Evolutionary conservation across 495 filamentous ascomycete species (phyloP).

Genomic region (Ramalina intermedia): DNA sequence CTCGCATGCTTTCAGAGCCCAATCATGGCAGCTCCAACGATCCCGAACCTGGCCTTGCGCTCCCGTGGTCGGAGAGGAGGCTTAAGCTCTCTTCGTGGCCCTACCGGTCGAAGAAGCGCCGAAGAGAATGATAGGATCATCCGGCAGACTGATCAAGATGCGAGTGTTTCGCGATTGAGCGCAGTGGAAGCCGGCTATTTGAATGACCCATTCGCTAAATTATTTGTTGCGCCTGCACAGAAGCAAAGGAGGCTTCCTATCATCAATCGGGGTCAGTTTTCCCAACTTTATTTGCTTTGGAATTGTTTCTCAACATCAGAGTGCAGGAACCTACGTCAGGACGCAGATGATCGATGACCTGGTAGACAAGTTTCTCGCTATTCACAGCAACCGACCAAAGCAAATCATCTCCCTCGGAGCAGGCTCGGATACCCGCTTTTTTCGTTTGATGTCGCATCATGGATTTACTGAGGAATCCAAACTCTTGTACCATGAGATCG

Average conservation of each 20-base stretch:
- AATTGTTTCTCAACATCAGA: neutral
- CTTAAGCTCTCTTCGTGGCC: constrained; percentile 25
- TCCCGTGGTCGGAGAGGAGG: constrained; percentile 30
- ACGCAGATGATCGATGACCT: constrained; percentile 76
- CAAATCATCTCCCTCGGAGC: constrained; percentile 92
- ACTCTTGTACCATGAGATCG: constrained; percentile 80
- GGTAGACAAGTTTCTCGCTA: constrained; percentile 52
- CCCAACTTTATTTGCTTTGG: neutral
- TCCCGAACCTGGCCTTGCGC: constrained; percentile 49
- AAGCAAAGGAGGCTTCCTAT: constrained; percentile 58
- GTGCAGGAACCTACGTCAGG: constrained; percentile 77
- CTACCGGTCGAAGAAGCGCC: constrained; percentile 11
- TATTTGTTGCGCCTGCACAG: constrained; percentile 35
- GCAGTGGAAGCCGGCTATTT: constrained; percentile 82
- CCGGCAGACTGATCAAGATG: constrained; percentile 85
- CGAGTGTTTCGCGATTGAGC: constrained; percentile 73
- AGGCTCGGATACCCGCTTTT: constrained; percentile 79
- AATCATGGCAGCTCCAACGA: constrained; percentile 54
- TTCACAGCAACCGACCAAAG: constrained; percentile 28
- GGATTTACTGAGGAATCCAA: constrained; percentile 16
- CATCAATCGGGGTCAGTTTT: constrained; percentile 68
- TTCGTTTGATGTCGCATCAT: constrained; percentile 41
- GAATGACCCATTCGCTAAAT: constrained; percentile 58
- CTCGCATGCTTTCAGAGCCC: neutral
- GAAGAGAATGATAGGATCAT: constrained; percentile 43